Evolutionary conservation across 2,329 filamentous ascomycete genomes (phyloP).

Genomic region (Sporothrix schenckii): DNA sequence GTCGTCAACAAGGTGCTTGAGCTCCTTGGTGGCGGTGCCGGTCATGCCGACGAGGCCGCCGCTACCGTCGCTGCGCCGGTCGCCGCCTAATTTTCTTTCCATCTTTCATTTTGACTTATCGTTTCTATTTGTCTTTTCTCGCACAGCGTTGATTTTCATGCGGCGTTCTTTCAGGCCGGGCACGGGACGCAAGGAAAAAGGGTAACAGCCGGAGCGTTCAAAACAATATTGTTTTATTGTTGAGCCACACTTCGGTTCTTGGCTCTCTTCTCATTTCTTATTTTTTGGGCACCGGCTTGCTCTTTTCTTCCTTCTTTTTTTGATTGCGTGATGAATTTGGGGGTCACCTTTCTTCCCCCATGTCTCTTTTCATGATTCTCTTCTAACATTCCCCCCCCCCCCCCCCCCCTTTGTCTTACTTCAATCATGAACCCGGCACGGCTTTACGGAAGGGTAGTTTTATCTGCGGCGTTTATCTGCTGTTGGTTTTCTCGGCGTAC

Average conservation of each 20-base stretch:
- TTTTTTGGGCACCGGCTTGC: constrained; percentile 30
- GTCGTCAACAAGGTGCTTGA: constrained; percentile 94
- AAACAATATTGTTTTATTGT: constrained; percentile 20
- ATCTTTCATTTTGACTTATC: constrained; percentile 24
- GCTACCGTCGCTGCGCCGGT: constrained; percentile 41
- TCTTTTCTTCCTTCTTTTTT: background rate
- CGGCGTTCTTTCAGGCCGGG: constrained; percentile 20
- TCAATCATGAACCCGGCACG: constrained; percentile 23
- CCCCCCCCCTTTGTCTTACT: background rate
- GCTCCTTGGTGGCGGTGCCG: constrained; percentile 71
- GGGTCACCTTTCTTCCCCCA: background rate
- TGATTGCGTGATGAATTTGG: background rate
- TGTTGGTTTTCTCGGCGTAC: background rate
- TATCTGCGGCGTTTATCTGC: constrained; percentile 8
- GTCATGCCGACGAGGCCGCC: constrained; percentile 44
- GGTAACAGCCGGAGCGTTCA: constrained; percentile 11
- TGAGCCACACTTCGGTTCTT: constrained; percentile 16
- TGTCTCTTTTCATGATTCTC: constrained; percentile 18
- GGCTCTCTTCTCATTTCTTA: constrained; percentile 13
- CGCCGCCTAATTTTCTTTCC: constrained; percentile 11
- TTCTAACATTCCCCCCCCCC: background rate
- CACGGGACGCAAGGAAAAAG: constrained; percentile 3
- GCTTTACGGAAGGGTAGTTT: background rate
- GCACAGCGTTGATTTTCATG: background rate
- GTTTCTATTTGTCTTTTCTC: constrained; percentile 12